Base-by-base conservation (phyloP, 805 yeast genomes). In the Hanseniaspora vineae region DNA sequence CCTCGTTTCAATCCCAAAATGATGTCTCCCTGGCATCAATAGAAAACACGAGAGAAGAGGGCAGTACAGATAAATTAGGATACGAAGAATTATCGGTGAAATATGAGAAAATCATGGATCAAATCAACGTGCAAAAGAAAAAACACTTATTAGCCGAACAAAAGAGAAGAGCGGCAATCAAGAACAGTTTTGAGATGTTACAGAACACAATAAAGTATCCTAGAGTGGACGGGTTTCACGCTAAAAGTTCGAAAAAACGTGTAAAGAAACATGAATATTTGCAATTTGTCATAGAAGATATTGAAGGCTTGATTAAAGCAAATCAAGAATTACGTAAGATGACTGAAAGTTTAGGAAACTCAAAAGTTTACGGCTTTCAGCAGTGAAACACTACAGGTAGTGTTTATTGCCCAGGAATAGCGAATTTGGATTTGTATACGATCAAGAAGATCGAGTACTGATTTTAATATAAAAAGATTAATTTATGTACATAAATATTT, bases 211-310 rank as follows among this genome's bases (percentile, higher is more conserved):
- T 61, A 18, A 52, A 52, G 40, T 52, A 52, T 40, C 59, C 63
- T 1, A 42, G 58, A 33, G 43, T 42, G 18, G 50, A 31, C 4
- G 31, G 15, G 13, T 11, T 6, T 3, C 35, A 31, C 14, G 19
- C 14, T 19, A 20, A 31, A 32, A 29, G 15, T 2, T 18, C 18
- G 2, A 32, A 45, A 15, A 40, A 56, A 46, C 55, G 68, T 46
- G 54, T 61, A 18, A 62, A 67, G n/a, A 64, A 64, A 45, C 58
- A 62, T 49, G 52, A 55, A 3, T 47, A 59, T n/a, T 51, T 65
- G 42, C 57, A 51, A 32, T 56, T 52, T 42, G 51, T 64, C 14
- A 55, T 64, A 9, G 56, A 62, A 31, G 68, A 65, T 46, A 58
- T 65, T 15, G 56, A 55, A 37, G 47, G 51, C 20, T 44, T 65